Evolutionary conservation across 805 yeast species (phyloP).

Genomic region (Komagataella phaffii): DNA sequence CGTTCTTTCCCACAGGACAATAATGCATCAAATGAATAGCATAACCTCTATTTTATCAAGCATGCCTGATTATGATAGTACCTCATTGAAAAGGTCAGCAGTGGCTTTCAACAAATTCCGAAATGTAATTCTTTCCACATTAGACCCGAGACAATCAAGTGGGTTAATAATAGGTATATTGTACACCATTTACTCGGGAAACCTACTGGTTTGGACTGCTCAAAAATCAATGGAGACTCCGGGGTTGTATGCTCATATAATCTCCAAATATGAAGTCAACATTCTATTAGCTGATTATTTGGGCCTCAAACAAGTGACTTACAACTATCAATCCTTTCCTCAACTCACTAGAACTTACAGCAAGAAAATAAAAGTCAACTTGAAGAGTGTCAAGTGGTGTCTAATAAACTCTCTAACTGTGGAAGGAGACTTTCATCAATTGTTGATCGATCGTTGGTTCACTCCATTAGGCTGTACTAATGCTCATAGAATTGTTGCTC

Average conservation of each 20-base stretch:
- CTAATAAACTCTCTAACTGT: conserved; percentile 78
- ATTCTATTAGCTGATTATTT: conserved; percentile 76
- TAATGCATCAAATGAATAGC: conserved; percentile 78
- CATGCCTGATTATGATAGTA: conserved; percentile 26
- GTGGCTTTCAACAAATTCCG: conserved; percentile 30
- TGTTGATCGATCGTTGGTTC: conserved; percentile 80
- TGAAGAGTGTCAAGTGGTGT: conserved; percentile 79
- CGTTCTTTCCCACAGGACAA: conserved; percentile 79
- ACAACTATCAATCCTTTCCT: conserved; percentile 86
- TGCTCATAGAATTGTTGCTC: conserved; percentile 70
- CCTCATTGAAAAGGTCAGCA: conserved; percentile 37
- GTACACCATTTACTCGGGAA: conserved; percentile 77
- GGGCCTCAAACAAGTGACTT: conserved; percentile 80
- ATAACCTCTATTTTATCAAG: conserved; percentile 58
- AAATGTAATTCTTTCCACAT: conserved; percentile 46
- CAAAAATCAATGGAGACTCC: conserved; percentile 61
- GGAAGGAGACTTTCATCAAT: conserved; percentile 86
- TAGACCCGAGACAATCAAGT: conserved; percentile 67
- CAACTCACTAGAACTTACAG: conserved; percentile 70
- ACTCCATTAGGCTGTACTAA: conserved; percentile 77
- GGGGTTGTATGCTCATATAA: conserved; percentile 75
- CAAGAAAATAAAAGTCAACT: conserved; percentile 60
- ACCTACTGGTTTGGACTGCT: conserved; percentile 68
- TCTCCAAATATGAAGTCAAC: conserved; percentile 59
- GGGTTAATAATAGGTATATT: conserved; percentile 78